These are phyloP conservation scores for Claviceps capensis DNA, from an alignment of 2,329 filamentous ascomycete species.

Conservation along the genomic window DNA sequence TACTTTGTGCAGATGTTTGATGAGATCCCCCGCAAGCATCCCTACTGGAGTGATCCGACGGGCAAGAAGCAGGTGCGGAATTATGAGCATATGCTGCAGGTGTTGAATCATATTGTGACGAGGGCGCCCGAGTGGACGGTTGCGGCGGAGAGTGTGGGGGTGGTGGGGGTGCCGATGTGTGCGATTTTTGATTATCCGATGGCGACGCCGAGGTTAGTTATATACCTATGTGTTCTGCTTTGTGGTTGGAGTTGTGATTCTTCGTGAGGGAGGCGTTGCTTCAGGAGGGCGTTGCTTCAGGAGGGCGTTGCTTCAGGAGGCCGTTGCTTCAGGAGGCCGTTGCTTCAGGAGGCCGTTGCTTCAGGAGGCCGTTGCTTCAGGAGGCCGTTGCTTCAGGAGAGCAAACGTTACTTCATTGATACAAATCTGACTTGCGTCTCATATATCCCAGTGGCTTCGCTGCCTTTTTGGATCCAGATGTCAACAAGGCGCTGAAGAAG, in stretches of 20 bases:
- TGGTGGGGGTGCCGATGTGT: slow-evolving; percentile 40
- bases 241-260: too few species aligned
- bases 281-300: too few species aligned
- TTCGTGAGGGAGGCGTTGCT: too few species aligned
- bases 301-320: too few species aligned
- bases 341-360: too few species aligned
- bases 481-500: slow-evolving; percentile 39
- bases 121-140: slow-evolving; percentile 39
- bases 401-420: too few species aligned
- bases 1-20: slow-evolving; percentile 55
- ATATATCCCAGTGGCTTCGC: slow-evolving; percentile 28
- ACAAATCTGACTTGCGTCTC: too few species aligned
- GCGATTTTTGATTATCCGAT: slow-evolving; percentile 43
- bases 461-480: slow-evolving; percentile 40
- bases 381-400: too few species aligned
- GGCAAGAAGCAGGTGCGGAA: slow-evolving; percentile 49
- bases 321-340: too few species aligned
- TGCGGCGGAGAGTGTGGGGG: slow-evolving; percentile 33
- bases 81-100: slow-evolving; percentile 50
- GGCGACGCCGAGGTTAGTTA: slow-evolving; percentile 33
- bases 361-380: too few species aligned
- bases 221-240: too few species aligned
- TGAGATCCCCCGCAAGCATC: slow-evolving; percentile 46
- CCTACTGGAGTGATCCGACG: slow-evolving; percentile 47
- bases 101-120: slow-evolving; percentile 47